Percentiles rank a stretch among this genome's conserved stretches.
Conservation (phyloP, 495 filamentous ascomycete species). For the Collariella sp. region DNA sequence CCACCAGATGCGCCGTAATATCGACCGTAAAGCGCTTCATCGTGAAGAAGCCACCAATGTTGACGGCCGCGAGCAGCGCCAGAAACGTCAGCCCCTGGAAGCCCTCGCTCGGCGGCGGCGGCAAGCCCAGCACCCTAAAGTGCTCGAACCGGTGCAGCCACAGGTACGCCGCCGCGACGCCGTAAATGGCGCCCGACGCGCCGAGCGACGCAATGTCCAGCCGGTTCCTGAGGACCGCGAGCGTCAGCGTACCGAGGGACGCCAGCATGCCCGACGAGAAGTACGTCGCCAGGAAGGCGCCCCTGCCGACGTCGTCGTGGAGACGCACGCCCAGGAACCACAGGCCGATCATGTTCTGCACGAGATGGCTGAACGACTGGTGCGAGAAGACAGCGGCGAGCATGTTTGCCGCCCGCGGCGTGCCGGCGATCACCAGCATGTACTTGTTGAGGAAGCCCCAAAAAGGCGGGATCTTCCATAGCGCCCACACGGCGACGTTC, state of each 20-base stretch:
- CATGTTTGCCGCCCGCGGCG: constrained; percentile 55
- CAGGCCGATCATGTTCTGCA: constrained; percentile 57
- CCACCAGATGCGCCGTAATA: constrained; percentile 64
- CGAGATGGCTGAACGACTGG: constrained; percentile 53
- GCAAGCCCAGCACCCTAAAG: constrained; percentile 44
- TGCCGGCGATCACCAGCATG: constrained; percentile 62
- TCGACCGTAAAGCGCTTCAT: constrained; percentile 41
- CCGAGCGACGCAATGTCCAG: constrained; percentile 47
- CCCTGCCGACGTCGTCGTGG: constrained; percentile 82
- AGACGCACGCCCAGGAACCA: constrained; percentile 46
- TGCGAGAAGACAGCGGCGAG: constrained; percentile 75
- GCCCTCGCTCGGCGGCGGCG: constrained; percentile 41
- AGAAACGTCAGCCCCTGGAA: constrained; percentile 45
- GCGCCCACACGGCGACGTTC: constrained; percentile 53
- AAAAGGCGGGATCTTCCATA: constrained; percentile 60
- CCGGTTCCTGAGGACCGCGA: constrained; percentile 43
- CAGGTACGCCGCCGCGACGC: constrained; percentile 59
- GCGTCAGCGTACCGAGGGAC: constrained; percentile 53
- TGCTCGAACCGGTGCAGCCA: constrained; percentile 50
- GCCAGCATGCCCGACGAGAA: constrained; percentile 57
- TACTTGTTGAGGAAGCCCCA: constrained; percentile 73
- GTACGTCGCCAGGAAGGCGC: constrained; percentile 74
- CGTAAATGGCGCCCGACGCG: constrained; percentile 64
- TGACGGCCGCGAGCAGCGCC: constrained; percentile 36
- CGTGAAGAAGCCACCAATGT: constrained; percentile 38